phyloP scores from a whole-genome alignment of 306 rosid species.

The Sechiopsis laciniata region DNA sequence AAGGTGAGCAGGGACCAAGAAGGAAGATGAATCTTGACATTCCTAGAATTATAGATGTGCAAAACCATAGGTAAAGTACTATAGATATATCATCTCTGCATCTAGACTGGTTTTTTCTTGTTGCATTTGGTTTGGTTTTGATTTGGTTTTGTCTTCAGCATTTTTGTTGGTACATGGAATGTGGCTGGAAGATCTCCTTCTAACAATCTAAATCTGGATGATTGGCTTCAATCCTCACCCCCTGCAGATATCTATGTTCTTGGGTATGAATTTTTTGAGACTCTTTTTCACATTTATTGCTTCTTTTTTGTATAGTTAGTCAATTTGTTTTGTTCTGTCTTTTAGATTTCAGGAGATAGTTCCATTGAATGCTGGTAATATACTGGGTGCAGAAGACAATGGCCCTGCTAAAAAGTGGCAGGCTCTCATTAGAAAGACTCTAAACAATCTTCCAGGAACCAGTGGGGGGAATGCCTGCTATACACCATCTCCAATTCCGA shows the following conservation, averaged over 20 bases:
- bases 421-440: conserved; percentile 81
- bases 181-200: conserved; percentile 99
- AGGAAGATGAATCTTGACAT: conserved; percentile 89
- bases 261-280: conserved; percentile 64
- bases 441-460: conserved; percentile 88
- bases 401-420: conserved; percentile 99
- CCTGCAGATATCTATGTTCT: conserved; percentile 98
- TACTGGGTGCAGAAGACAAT: conserved; percentile 94
- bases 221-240: conserved; percentile 90
- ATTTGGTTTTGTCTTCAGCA: conserved; percentile 40
- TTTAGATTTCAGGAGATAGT: conserved; percentile 97
- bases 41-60: conserved; percentile 93
- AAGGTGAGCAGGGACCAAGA: conserved; percentile 59
- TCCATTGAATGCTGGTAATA: conserved; percentile 96
- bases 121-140: conserved; percentile 20
- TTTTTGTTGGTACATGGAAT: conserved; percentile 97
- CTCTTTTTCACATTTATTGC: neutral
- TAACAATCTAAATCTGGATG: conserved; percentile 71
- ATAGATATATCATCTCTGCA: conserved; percentile 16
- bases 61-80: conserved; percentile 62
- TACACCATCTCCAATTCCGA: conserved; percentile 94
- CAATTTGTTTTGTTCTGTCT: conserved; percentile 24
- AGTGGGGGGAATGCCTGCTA: conserved; percentile 70
- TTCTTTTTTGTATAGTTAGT: neutral
- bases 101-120: conserved; percentile 19